phyloP scores from a whole-genome alignment of 2,329 filamentous ascomycete species.

The Beauveria brongniartii region DNA sequence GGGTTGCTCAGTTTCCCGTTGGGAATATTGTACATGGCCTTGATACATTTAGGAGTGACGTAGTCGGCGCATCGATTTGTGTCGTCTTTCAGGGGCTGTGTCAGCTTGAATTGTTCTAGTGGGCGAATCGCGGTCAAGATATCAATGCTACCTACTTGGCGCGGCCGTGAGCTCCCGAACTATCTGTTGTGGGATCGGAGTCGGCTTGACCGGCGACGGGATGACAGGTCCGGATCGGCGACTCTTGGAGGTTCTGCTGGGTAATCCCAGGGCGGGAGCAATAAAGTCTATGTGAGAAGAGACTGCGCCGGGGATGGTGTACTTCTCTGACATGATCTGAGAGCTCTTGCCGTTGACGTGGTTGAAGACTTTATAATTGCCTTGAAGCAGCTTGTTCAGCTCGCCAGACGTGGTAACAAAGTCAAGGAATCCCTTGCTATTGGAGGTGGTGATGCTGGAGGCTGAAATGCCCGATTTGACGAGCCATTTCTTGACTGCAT shows the following conservation, averaged over 20 bases:
- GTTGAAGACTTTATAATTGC: slow-evolving; percentile 19
- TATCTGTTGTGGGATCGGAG: neutral
- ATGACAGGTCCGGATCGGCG: neutral
- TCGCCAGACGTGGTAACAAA: slow-evolving; percentile 11
- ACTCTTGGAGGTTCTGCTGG: neutral
- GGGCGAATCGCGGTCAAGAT: neutral
- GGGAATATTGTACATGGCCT: slow-evolving; percentile 35
- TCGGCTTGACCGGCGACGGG: neutral
- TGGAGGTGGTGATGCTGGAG: slow-evolving; percentile 38
- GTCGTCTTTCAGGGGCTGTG: neutral
- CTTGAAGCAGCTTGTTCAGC: slow-evolving; percentile 29
- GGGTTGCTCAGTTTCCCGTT: slow-evolving; percentile 11
- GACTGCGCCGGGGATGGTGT: neutral
- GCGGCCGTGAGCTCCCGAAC: neutral
- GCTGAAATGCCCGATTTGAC: slow-evolving; percentile 39
- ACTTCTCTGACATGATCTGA: neutral
- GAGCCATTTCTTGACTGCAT: slow-evolving; percentile 46
- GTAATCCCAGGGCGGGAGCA: neutral
- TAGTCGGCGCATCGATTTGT: slow-evolving; percentile 36
- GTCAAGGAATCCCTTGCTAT: slow-evolving; percentile 37
- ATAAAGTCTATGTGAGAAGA: neutral
- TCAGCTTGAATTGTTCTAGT: no score
- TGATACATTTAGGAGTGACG: slow-evolving; percentile 48
- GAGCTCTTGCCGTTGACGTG: neutral
- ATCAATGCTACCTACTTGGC: neutral